Conservation (phyloP, 768 basidiomycete species). For the Hydnum rufescens region DNA sequence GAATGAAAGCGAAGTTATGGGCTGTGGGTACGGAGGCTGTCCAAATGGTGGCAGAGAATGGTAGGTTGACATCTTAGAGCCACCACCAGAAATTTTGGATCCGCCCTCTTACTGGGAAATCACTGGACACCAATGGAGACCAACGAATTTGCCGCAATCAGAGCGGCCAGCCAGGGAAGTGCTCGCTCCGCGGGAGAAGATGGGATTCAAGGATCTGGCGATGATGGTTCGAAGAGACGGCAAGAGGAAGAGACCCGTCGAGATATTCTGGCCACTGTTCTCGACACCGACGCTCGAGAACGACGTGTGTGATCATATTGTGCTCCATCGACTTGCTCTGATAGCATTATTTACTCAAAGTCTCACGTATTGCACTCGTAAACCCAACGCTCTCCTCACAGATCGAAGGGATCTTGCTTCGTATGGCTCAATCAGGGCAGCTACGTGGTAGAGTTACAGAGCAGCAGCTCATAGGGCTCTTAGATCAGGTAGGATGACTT, state of each 20-base stretch:
- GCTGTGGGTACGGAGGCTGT: constrained; percentile 15
- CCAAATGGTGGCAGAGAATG: not conserved
- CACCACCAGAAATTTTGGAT: not conserved
- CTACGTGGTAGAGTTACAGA: constrained; percentile 59
- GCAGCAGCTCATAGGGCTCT: constrained; percentile 59
- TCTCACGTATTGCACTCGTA: constrained; percentile 73
- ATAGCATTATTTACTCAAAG: constrained; percentile 21
- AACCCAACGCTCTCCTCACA: constrained; percentile 62
- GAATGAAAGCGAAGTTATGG: constrained; percentile 62
- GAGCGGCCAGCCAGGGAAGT: constrained; percentile 21
- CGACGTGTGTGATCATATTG: constrained; percentile 30
- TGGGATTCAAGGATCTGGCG: constrained; percentile 23
- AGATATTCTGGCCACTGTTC: constrained; percentile 56
- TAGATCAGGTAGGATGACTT: constrained; percentile 46
- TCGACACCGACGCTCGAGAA: constrained; percentile 63
- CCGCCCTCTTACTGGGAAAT: not conserved
- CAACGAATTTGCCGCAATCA: constrained; percentile 25
- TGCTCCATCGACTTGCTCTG: not conserved
- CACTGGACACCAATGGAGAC: not conserved
- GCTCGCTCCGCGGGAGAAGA: constrained; percentile 2
- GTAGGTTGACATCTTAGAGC: not conserved
- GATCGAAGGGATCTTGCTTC: constrained; percentile 55
- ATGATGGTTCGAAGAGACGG: constrained; percentile 26
- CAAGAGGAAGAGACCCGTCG: constrained; percentile 44
- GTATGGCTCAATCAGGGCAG: constrained; percentile 74